A percentile compares a stretch with the other conserved stretches of the same genome.
phyloP scores from a whole-genome alignment of 768 basidiomycete species.

The Amanita exitialis region DNA sequence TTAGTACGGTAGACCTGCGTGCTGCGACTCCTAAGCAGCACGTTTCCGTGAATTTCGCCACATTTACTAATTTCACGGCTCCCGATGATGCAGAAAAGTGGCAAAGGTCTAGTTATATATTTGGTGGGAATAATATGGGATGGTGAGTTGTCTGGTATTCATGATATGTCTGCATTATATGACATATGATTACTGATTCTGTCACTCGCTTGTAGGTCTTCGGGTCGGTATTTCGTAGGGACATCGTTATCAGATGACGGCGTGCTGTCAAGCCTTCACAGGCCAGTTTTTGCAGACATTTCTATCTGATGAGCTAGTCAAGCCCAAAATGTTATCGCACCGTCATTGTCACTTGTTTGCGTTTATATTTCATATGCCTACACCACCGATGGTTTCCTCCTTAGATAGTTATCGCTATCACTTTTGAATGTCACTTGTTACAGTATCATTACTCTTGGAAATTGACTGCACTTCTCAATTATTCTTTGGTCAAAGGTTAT shows the following conservation, averaged over 20 bases:
- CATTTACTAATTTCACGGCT: constrained; percentile 38
- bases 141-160: constrained; percentile 25
- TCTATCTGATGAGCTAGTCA: constrained; percentile 6
- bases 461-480: too few species aligned
- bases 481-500: too few species aligned
- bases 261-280: constrained; percentile 43
- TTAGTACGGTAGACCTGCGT: constrained; percentile 35
- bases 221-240: constrained; percentile 26
- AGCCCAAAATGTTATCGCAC: too few species aligned
- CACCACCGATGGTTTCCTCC: too few species aligned
- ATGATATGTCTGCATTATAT: not conserved
- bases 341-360: too few species aligned
- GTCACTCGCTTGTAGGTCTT: constrained; percentile 18
- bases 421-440: too few species aligned
- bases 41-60: constrained; percentile 37
- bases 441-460: too few species aligned
- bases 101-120: constrained; percentile 40
- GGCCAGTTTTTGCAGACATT: constrained; percentile 37
- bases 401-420: too few species aligned
- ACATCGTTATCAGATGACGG: constrained; percentile 39
- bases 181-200: not conserved
- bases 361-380: too few species aligned
- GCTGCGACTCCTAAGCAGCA: constrained; percentile 26
- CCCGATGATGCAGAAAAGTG: constrained; percentile 26
- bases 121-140: constrained; percentile 35